Evolutionary conservation across 768 basidiomycete species (phyloP).

Genomic region (Boletus insuetus): DNA sequence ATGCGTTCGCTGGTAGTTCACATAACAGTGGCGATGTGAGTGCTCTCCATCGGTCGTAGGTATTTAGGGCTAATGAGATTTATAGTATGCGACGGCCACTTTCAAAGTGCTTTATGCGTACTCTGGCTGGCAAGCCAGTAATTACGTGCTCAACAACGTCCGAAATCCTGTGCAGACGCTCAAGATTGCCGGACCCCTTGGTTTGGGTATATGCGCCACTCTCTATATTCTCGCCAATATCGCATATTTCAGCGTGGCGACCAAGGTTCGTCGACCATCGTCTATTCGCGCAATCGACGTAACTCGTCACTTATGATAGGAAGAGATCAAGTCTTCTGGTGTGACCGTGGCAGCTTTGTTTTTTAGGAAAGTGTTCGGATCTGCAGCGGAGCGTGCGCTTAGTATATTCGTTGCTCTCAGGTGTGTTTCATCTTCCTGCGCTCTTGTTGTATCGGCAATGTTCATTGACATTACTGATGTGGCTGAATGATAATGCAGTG

Average conservation of each 20-base stretch:
- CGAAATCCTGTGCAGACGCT: slow-evolving; percentile 58
- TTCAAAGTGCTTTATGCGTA: slow-evolving; percentile 55
- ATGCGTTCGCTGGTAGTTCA: slow-evolving; percentile 56
- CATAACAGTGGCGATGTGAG: slow-evolving; percentile 48
- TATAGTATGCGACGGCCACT: slow-evolving; percentile 58
- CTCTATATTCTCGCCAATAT: slow-evolving; percentile 57
- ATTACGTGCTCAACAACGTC: slow-evolving; percentile 46
- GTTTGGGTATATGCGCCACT: slow-evolving; percentile 48
- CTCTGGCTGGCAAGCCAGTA: slow-evolving; percentile 53
- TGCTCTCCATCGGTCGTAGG: not conserved
- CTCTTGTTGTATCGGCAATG: not conserved
- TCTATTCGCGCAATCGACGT: not conserved
- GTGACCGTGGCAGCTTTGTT: slow-evolving; percentile 59
- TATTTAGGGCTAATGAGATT: not conserved
- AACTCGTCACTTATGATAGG: slow-evolving; percentile 15
- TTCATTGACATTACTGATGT: not conserved
- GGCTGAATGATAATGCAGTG: slow-evolving; percentile 20
- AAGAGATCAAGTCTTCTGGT: slow-evolving; percentile 45
- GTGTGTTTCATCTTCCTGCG: slow-evolving; percentile 21
- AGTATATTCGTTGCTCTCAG: slow-evolving; percentile 56
- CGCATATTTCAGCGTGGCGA: slow-evolving; percentile 47
- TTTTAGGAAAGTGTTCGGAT: slow-evolving; percentile 58
- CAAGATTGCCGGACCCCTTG: slow-evolving; percentile 59
- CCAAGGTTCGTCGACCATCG: slow-evolving; percentile 7
- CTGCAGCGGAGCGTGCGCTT: slow-evolving; percentile 48